Base-by-base conservation (phyloP, 2,329 filamentous ascomycete species). In the Pezicula rhizophila region DNA sequence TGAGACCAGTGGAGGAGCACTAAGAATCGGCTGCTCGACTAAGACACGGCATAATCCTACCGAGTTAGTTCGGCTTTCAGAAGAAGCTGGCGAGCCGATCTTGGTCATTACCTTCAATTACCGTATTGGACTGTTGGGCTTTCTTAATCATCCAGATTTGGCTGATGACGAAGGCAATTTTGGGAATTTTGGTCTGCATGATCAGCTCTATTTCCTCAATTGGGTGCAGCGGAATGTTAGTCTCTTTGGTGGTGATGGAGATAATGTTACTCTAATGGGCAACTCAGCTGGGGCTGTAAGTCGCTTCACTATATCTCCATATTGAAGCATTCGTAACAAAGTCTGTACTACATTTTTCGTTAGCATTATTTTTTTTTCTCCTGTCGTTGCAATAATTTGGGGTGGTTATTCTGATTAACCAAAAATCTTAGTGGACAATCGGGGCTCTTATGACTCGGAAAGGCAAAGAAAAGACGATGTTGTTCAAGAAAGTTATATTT, bases 171-270 rank as follows among this genome's bases (percentile, higher is more conserved):
- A 67, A 4, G 73, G 71, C 0, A 69, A 67, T 0, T 45, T 65
- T 5, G 43, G 75, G 12, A 82, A 82, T 48, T 72, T 73, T 1
- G 78, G 77, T 0, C 59, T 80, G 1, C 64, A 76, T 2, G 77
- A 80, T 48, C 76, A 79, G 52, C 68, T 70, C 11, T 70, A 71
- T 3, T 71, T 74, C 3, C 60, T 82, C 2, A 59, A 71, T 52
- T 82, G 78, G 68, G 71, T 80, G 0, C 71, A 77, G 41, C 68
- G 66, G n/a, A 63, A 80, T 50, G 76, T 80, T 47, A 55, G 62
- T 5, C 59, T 68, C 1, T 80, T 82, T 47, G 76, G 78, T 0
- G 77, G 78, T 7, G 70, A 80, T 42, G 67, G 68, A 0, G 53
- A 60, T 2, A 68, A 72, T 8, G 73, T 82, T 1, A 78, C 75